A percentile compares a stretch with the other conserved stretches of the same genome.
Evolutionary conservation across 345 rosid species (phyloP).

Genomic region (Hibiscus trionum): DNA sequence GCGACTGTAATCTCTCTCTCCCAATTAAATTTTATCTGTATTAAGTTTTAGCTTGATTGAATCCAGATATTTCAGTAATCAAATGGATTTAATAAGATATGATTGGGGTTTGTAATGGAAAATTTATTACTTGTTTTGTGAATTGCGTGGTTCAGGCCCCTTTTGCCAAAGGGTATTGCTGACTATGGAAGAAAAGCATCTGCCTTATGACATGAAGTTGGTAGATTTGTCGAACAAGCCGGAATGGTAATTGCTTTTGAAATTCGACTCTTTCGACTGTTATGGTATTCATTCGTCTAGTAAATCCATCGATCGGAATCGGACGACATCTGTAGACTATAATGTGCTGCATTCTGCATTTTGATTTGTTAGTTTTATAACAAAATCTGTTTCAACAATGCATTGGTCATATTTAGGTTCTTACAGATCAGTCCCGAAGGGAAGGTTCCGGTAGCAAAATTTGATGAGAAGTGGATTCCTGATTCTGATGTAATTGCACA

Average conservation of each 20-base stretch:
- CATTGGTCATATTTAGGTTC: slow-evolving; percentile 45
- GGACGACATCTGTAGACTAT: not conserved
- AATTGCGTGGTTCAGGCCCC: slow-evolving; percentile 44
- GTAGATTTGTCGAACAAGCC: slow-evolving; percentile 81
- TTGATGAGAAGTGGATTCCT: slow-evolving; percentile 85
- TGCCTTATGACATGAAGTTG: slow-evolving; percentile 78
- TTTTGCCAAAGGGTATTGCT: slow-evolving; percentile 85
- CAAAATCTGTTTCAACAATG: not conserved
- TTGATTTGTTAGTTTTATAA: not conserved
- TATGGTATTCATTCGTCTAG: not conserved
- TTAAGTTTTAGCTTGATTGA: not conserved
- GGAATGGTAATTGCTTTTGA: slow-evolving; percentile 48
- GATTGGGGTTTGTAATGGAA: not conserved
- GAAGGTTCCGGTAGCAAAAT: slow-evolving; percentile 76
- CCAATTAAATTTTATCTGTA: not conserved
- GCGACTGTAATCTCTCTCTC: slow-evolving; percentile 55
- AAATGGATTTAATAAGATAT: not conserved
- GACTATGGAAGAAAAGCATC: slow-evolving; percentile 86
- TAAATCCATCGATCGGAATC: not conserved
- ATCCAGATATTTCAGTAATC: not conserved
- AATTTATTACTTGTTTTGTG: not conserved
- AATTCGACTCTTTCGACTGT: not conserved
- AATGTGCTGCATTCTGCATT: not conserved
- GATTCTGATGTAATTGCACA: slow-evolving; percentile 92
- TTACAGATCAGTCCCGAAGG: slow-evolving; percentile 76